Evolutionary conservation across 805 yeast species (phyloP).

Genomic region (Candida mattraensis): DNA sequence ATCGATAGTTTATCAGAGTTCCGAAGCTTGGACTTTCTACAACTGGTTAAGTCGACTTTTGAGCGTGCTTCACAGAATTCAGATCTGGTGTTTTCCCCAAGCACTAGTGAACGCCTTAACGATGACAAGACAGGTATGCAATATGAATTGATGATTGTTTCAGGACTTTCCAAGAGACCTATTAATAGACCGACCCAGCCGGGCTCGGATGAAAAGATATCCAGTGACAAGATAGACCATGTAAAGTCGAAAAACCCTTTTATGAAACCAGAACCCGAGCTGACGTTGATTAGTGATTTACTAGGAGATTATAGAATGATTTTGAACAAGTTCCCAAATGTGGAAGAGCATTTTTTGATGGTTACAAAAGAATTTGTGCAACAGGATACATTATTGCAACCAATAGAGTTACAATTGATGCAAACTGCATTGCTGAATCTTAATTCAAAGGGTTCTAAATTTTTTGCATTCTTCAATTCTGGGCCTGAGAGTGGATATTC

Average conservation of each 20-base stretch:
- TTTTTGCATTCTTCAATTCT: constrained; percentile 85
- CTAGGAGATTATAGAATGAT: constrained; percentile 60
- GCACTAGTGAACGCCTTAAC: constrained; percentile 21
- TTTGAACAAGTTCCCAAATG: constrained; percentile 84
- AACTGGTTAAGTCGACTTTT: constrained; percentile 20
- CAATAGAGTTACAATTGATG: constrained; percentile 64
- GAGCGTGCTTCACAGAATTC: constrained; percentile 23
- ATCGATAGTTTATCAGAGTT: constrained; percentile 24
- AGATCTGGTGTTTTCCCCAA: constrained; percentile 26
- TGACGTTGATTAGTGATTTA: constrained; percentile 57
- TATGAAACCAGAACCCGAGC: constrained; percentile 71
- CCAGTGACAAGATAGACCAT: constrained; percentile 32
- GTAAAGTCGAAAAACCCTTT: constrained; percentile 64
- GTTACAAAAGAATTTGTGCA: constrained; percentile 73
- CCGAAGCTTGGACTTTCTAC: constrained; percentile 17
- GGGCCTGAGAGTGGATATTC: constrained; percentile 94
- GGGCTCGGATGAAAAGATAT: constrained; percentile 36
- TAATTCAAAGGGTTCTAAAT: constrained; percentile 45
- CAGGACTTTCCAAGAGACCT: constrained; percentile 35
- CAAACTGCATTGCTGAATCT: constrained; percentile 53
- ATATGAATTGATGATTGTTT: constrained; percentile 35
- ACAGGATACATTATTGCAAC: constrained; percentile 71
- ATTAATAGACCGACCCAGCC: constrained; percentile 36
- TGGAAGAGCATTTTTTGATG: constrained; percentile 73
- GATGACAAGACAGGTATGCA: constrained; percentile 26